phyloP scores from a whole-genome alignment of 805 yeast species.

The Torulaspora microellipsoides region DNA sequence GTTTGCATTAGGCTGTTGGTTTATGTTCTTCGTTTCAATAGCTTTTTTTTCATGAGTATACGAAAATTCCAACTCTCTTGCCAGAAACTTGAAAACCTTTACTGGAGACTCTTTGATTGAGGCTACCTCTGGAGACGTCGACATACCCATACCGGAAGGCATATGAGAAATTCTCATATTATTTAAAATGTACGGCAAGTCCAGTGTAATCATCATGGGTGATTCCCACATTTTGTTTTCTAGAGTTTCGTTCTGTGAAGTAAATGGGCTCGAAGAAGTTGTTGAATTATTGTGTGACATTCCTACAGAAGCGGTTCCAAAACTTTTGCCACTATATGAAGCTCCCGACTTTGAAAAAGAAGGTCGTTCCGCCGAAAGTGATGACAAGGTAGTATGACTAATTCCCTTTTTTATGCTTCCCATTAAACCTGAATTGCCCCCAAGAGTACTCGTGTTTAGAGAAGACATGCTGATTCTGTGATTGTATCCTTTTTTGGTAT shows the following conservation, averaged over 20 bases:
- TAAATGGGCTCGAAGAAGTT: constrained; percentile 14
- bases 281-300: constrained; percentile 11
- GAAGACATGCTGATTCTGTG: constrained; percentile 9
- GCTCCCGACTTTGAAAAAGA: constrained; percentile 11
- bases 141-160: constrained; percentile 8
- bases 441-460: neutral
- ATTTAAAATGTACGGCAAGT: constrained; percentile 30
- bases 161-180: constrained; percentile 26
- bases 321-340: constrained; percentile 20
- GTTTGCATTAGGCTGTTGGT: constrained; percentile 8
- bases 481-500: constrained; percentile 6
- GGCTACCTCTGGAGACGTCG: constrained; percentile 9
- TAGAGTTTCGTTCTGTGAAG: constrained; percentile 7
- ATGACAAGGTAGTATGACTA: constrained; percentile 17
- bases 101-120: constrained; percentile 31
- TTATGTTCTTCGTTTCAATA: constrained; percentile 15
- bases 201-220: constrained; percentile 27
- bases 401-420: constrained; percentile 17
- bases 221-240: constrained; percentile 13
- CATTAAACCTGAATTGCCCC: constrained; percentile 8
- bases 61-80: constrained; percentile 32
- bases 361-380: constrained; percentile 16
- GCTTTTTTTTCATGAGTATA: constrained; percentile 18
- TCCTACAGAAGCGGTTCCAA: constrained; percentile 8
- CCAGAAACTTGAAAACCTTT: constrained; percentile 32